phyloP scores from a whole-genome alignment of 495 filamentous ascomycete species.

The Talaromyces thailandensis region DNA sequence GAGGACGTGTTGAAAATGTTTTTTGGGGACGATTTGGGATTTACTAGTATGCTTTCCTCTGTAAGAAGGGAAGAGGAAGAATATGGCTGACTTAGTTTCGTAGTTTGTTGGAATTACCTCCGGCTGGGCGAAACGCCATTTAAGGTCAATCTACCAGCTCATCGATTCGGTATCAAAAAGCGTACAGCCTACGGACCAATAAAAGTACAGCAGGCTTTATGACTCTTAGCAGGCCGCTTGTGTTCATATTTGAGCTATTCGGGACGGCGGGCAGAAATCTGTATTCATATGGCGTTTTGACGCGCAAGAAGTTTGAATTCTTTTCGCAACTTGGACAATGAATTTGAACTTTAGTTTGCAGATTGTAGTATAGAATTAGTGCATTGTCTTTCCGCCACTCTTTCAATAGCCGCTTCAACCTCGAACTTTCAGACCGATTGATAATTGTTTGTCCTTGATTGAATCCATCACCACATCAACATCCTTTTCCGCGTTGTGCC shows the following conservation, averaged over 20 bases:
- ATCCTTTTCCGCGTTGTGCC: slow-evolving; percentile 15
- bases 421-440: not conserved
- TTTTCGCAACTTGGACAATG: not conserved
- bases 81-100: not conserved
- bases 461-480: slow-evolving; percentile 9
- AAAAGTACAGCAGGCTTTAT: not conserved
- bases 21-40: slow-evolving; percentile 60
- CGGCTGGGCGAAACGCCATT: slow-evolving; percentile 25
- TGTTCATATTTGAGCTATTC: not conserved
- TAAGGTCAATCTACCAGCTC: not conserved
- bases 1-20: slow-evolving; percentile 49
- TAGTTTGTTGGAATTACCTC: slow-evolving; percentile 51
- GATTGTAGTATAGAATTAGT: not conserved
- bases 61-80: not conserved
- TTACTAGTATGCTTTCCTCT: slow-evolving; percentile 30
- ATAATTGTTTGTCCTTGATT: not conserved
- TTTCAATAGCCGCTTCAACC: not conserved
- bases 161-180: not conserved
- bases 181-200: not conserved
- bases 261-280: not conserved
- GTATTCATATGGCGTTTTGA: not conserved
- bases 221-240: not conserved
- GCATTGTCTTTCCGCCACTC: no score
- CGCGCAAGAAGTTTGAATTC: not conserved
- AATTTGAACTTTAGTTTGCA: not conserved